phyloP scores from a whole-genome alignment of 345 rosid genomes.

The Eucalyptus regnans region DNA sequence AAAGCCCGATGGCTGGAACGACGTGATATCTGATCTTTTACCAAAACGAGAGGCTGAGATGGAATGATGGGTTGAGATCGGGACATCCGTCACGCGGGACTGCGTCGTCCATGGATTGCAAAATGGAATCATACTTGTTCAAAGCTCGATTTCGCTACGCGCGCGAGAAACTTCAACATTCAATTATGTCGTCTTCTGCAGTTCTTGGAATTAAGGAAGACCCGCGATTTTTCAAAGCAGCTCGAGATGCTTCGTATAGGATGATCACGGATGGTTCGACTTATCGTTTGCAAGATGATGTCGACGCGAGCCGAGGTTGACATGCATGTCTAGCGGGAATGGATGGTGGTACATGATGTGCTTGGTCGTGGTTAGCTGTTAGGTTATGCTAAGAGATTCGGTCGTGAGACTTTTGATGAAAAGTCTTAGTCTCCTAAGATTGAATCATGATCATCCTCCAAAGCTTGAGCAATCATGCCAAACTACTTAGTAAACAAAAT shows the following conservation, averaged over 20 bases:
- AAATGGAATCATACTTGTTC: not conserved
- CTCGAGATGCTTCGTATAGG: not conserved
- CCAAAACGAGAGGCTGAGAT: not conserved
- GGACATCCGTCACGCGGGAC: not conserved
- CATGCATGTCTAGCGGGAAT: not conserved
- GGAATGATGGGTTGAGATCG: not conserved
- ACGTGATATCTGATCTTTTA: not conserved
- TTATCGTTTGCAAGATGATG: not conserved
- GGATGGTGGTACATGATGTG: not conserved
- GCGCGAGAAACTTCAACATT: not conserved
- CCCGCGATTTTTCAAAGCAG: not conserved
- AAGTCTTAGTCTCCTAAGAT: not conserved
- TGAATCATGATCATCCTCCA: not conserved
- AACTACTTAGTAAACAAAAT: not conserved
- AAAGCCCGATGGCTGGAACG: not conserved
- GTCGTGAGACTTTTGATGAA: not conserved
- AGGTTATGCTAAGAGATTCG: not conserved
- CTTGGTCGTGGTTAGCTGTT: not conserved
- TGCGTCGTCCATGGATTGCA: not conserved
- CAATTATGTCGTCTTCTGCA: not conserved
- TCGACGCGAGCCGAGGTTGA: not conserved
- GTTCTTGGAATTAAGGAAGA: not conserved
- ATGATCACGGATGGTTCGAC: not conserved
- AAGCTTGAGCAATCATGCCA: not conserved
- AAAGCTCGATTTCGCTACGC: not conserved